These are phyloP conservation scores for Lathyrus oleraceus DNA, from an alignment of 306 rosid species.

Conservation along the genomic window DNA sequence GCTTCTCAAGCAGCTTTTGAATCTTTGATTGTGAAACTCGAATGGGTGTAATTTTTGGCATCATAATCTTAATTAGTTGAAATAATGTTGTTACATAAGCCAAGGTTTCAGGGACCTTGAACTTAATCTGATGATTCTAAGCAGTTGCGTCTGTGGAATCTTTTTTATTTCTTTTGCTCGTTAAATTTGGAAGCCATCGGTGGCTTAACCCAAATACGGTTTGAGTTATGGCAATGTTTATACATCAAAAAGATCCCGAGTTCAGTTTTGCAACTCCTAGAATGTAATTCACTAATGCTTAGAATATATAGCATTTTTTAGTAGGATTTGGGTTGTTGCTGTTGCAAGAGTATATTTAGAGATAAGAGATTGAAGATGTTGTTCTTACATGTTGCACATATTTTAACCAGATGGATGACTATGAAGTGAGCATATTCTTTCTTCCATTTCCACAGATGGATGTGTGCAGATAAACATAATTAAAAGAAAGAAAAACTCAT, in stretches of 20 bases:
- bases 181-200: conserved; percentile 7
- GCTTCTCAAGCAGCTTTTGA: neutral
- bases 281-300: neutral
- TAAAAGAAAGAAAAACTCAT: neutral
- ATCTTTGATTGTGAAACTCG: neutral
- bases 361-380: neutral
- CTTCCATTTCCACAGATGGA: neutral
- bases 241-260: neutral
- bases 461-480: neutral
- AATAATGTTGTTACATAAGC: neutral
- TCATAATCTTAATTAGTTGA: conserved; percentile 5
- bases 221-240: conserved; percentile 15
- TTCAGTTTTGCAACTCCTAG: neutral
- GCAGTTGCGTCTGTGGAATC: neutral
- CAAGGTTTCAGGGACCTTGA: neutral
- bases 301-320: conserved; percentile 5
- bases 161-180: neutral
- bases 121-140: conserved; percentile 4
- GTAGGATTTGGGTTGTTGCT: conserved; percentile 28
- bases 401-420: neutral
- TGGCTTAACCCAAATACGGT: neutral
- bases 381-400: neutral
- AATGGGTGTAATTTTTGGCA: neutral
- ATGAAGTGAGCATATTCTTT: neutral
- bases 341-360: conserved; percentile 1